These are phyloP conservation scores for Fusarium tricinctum DNA, from an alignment of 2,329 filamentous ascomycete genomes.

Conservation along the genomic window DNA sequence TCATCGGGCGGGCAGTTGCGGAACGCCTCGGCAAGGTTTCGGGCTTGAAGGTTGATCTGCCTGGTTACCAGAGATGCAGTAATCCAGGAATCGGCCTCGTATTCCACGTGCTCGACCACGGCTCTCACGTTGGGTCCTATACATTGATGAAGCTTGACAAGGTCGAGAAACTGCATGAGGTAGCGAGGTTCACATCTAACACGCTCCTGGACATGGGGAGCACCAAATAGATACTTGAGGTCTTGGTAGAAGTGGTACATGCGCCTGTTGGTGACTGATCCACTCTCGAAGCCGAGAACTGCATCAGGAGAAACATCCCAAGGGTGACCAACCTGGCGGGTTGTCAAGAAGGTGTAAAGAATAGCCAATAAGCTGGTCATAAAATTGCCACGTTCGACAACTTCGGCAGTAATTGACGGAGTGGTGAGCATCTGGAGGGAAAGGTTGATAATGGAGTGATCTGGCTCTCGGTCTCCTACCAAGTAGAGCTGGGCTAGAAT, in stretches of 20 bases:
- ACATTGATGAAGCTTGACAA: conserved; percentile 96
- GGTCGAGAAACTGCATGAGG: conserved; percentile 91
- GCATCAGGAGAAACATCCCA: conserved; percentile 89
- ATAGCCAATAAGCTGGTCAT: conserved; percentile 96
- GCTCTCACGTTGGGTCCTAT: conserved; percentile 95
- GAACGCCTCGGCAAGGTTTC: conserved; percentile 91
- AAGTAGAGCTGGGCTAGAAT: conserved; percentile 93
- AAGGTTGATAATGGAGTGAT: conserved; percentile 98
- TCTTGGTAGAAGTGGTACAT: conserved; percentile 99
- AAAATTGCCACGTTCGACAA: conserved; percentile 95
- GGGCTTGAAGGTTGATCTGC: conserved; percentile 93
- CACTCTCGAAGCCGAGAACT: conserved; percentile 91
- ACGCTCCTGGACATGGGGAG: conserved; percentile 87
- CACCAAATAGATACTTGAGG: conserved; percentile 89
- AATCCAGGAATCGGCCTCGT: conserved; percentile 98
- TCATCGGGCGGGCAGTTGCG: conserved; percentile 76
- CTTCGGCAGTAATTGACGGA: conserved; percentile 94
- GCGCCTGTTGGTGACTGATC: conserved; percentile 92
- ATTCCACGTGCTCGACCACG: conserved; percentile 95
- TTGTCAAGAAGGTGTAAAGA: conserved; percentile 96
- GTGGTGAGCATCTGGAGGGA: conserved; percentile 97
- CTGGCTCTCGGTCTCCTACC: conserved; percentile 94
- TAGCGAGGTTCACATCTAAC: conserved; percentile 89
- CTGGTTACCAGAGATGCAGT: conserved; percentile 93
- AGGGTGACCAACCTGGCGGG: conserved; percentile 93